Evolutionary conservation across 257 asterid genomes (phyloP).

Genomic region (Lavandula angustifolia): DNA sequence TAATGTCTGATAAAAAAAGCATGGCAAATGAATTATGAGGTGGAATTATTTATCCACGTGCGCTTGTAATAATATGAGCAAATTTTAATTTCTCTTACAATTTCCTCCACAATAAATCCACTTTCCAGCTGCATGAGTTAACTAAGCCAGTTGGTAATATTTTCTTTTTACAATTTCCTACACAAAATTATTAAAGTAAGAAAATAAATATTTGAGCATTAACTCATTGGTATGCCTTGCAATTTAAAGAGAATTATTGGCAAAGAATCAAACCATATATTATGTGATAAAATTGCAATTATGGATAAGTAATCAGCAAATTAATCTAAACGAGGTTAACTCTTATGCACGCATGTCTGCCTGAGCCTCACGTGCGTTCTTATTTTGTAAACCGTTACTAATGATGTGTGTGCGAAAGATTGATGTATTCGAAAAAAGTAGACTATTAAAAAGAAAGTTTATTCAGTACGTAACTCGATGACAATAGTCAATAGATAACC

Average conservation of each 20-base stretch:
- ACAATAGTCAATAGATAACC: too few relatives aligned
- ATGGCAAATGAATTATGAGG: conserved; percentile 29
- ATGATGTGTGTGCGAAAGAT: too few relatives aligned
- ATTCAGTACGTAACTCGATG: too few relatives aligned
- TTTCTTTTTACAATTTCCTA: background rate
- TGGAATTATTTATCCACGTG: conserved; percentile 28
- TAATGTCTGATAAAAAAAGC: conserved; percentile 32
- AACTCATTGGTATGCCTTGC: conserved; percentile 3
- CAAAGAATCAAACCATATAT: background rate
- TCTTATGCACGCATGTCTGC: background rate
- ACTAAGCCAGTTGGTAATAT: conserved; percentile 13
- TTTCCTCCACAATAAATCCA: conserved; percentile 17
- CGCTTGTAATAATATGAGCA: conserved; percentile 22
- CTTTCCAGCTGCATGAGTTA: conserved; percentile 27
- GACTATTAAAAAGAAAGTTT: too few relatives aligned
- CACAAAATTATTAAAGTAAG: conserved; percentile 24
- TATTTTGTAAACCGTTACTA: too few relatives aligned
- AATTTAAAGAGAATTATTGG: conserved; percentile 21
- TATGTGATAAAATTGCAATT: conserved; percentile 14
- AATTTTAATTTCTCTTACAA: conserved; percentile 17
- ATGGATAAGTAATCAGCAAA: conserved; percentile 1
- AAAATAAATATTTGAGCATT: conserved; percentile 18
- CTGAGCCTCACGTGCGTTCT: too few relatives aligned
- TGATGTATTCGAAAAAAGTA: too few relatives aligned
- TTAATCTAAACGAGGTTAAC: background rate